These are phyloP conservation scores for Xylaria sp. DNA, from an alignment of 2,329 filamentous ascomycete genomes.

Conservation along the genomic window DNA sequence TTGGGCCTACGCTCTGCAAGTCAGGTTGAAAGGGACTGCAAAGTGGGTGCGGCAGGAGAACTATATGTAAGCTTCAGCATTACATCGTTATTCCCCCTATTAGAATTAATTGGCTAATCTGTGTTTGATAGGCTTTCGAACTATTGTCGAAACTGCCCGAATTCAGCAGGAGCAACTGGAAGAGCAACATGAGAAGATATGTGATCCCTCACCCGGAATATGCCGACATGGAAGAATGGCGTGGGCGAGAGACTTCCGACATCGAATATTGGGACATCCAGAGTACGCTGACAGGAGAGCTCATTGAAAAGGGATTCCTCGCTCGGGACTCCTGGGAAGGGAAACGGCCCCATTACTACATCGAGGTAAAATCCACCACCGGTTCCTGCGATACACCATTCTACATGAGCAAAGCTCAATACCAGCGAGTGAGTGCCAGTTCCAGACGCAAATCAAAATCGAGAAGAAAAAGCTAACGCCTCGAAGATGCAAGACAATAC, in stretches of 20 bases:
- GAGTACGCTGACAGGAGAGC: constrained; percentile 49
- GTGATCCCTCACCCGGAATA: constrained; percentile 55
- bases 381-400: constrained; percentile 53
- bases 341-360: constrained; percentile 54
- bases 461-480: background rate
- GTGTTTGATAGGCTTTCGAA: constrained; percentile 54
- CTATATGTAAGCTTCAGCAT: constrained; percentile 32
- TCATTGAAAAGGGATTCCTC: constrained; percentile 52
- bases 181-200: constrained; percentile 58
- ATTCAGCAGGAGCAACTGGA: constrained; percentile 58
- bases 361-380: constrained; percentile 64
- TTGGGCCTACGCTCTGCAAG: constrained; percentile 30
- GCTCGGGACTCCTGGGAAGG: constrained; percentile 43
- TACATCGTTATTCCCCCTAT: background rate
- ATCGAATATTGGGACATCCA: constrained; percentile 56
- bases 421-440: constrained; percentile 47
- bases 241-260: constrained; percentile 57
- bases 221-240: constrained; percentile 53
- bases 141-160: constrained; percentile 50
- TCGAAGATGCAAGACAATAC: background rate
- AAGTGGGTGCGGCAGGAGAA: constrained; percentile 40
- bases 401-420: constrained; percentile 59
- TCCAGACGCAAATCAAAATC: background rate
- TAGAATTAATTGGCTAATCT: constrained; percentile 38
- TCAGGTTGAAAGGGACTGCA: constrained; percentile 40